Base-by-base conservation (phyloP, 176 grass and related monocot genomes). In the Aegilops tauschii region DNA sequence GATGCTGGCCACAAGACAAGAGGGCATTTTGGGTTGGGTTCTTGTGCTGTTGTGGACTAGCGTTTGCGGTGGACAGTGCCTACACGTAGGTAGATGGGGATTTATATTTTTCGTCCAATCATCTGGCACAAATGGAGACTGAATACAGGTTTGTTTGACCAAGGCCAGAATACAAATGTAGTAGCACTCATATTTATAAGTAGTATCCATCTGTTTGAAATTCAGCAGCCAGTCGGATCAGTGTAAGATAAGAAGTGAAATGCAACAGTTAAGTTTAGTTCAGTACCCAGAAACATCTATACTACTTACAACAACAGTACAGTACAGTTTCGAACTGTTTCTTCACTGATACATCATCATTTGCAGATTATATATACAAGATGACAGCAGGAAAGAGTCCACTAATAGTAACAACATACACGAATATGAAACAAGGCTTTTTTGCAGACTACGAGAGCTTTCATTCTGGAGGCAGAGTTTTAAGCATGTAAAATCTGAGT, bases 401-500 rank as follows among this genome's bases (percentile, higher is more conserved):
- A 80, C 8, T 62, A 11, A 18, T 67, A 76, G 74, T 3, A 80
- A 65, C 7, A 5, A 34, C 36, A 76, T 5, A 81, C 50, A 54
- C 1, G 18, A 18, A 20, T 18, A 8, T 16, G 14, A 2, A 56
- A 20, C 52, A 8, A 2, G 49, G 12, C 32, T 80, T 17, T 39
- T 6, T 1, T 6, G 49, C 36, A 52, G 61, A 50, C 70, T 20
- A 69, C 0, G 40, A 72, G 4, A 29, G 50, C 21, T 82, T 35
- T 54, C 18, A 54, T 54, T 54, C 1, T 1, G 6, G 6, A 9
- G 17, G 77, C 18, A 65, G 14, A 54, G 2, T 17, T 0, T 65
- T 84, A 99, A 37, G 92, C 97, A 90, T 96, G 89, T 77, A 99
- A 68, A 87, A 99, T 89, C 80, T 93, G 97, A 50, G 89, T 83